Evolutionary conservation across 208 protist species (phyloP), one percentile per base, ranked within the genome.

Genomic region (Angomonas desouzai): DNA sequence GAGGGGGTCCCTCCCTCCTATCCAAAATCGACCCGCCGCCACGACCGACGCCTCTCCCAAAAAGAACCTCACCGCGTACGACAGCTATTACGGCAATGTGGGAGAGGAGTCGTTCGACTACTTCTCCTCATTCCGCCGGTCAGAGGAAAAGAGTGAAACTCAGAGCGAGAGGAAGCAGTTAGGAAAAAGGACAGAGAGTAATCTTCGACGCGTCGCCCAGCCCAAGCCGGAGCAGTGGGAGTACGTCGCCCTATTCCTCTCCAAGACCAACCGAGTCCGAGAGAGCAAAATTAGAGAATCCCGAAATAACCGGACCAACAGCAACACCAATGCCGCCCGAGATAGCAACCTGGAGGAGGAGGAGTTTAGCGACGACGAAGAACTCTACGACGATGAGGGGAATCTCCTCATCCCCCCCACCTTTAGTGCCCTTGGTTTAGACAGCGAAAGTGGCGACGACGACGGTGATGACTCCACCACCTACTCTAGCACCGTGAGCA

Each of bases 231-330:
- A 29, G 7, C 40, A 64, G 58, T 64, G 58, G 58, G 58, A 40
- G 29, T 64, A 64, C 43, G 58, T 64, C n/a, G 38, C 58, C 11
- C 43, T 64, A 0, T 64, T 53, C 58, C 22, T 48, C 7, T 53
- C 58, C 1, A 64, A 64, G 29, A 22, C 48, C 18, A 48, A 64
- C n/a, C 40, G 48, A 18, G 38, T 30, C 18, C 30, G 30, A 4
- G 58, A 48, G 7, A 64, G 33, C 18, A 64, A 64, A 36, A 27
- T 64, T 40, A 23, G 20, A 0, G 58, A 28, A 3, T 64, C 58
- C 18, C 33, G 58, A 9, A 6, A 27, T 16, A 28, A 33, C 38
- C 11, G 40, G 13, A 13, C 22, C 58, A 25, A 33, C 58, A 23
- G 48, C 22, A 13, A 13, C 58, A n/a, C 18, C 23, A 20, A 49